phyloP scores from a whole-genome alignment of 805 yeast species.

The Ogataea paraovalis region DNA sequence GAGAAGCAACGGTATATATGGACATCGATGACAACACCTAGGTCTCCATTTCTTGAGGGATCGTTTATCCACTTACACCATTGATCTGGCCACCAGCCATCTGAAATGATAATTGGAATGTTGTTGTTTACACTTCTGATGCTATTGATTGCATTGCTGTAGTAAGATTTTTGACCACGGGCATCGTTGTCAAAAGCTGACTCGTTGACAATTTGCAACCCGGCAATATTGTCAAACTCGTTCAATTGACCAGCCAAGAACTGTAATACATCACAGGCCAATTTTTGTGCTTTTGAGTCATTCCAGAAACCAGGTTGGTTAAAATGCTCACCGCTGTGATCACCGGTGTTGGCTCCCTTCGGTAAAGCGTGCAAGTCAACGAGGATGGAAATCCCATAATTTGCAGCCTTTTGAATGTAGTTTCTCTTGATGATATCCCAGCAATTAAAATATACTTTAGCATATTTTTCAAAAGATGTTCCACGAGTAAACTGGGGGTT shows the following conservation, averaged over 20 bases:
- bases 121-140: constrained; percentile 52
- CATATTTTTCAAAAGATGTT: constrained; percentile 57
- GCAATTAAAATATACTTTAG: constrained; percentile 61
- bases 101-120: constrained; percentile 78
- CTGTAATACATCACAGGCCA: constrained; percentile 48
- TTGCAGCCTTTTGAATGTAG: constrained; percentile 55
- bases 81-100: constrained; percentile 88
- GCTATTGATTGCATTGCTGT: constrained; percentile 55
- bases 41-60: constrained; percentile 34
- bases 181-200: constrained; percentile 59
- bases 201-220: constrained; percentile 84
- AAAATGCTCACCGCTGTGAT: constrained; percentile 73
- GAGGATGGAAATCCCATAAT: constrained; percentile 64
- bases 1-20: constrained; percentile 87
- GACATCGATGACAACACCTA: constrained; percentile 74
- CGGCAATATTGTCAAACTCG: constrained; percentile 64
- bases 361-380: constrained; percentile 89
- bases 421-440: constrained; percentile 58
- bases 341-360: constrained; percentile 85
- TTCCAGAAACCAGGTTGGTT: constrained; percentile 65
- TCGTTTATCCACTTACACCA: constrained; percentile 65
- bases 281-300: constrained; percentile 35
- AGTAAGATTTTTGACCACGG: constrained; percentile 53
- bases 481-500: constrained; percentile 57
- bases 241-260: constrained; percentile 60